Evolutionary conservation across 768 basidiomycete genomes (phyloP), one percentile per base, ranked within the genome.

Genomic region (Leccinum olivaceopallidum): DNA sequence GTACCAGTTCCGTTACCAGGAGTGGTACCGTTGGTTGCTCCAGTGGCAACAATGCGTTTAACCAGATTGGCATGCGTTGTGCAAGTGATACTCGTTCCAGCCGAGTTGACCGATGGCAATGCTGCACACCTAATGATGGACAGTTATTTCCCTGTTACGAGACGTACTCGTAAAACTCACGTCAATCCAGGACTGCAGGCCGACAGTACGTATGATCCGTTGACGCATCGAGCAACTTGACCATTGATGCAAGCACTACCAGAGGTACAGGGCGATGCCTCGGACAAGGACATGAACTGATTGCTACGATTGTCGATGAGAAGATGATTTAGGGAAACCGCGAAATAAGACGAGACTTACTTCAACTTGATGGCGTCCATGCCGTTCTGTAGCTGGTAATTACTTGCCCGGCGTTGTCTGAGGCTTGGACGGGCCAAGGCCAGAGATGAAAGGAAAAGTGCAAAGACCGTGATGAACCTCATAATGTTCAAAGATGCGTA

Each of bases 201-300:
- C 28, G 68, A 30, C 28, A 30, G 55, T 52, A 75, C 69, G 55
- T 76, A 79, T 55, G 68, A 64, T 56, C 83, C 83, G 32, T 69
- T 72, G 16, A 82, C 83, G 66, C 87, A 88, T 61, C 83, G 84
- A 1, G 85, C 85, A 59, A 87, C 82, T 36, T 78, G 62, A 39
- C 71, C 67, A 61, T 75, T 70, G 10, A 85, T 70, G 64, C 86
- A 88, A 8, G 84, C 83, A 42, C 79, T 66, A 16, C 79, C 79
- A 51, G 62, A 74, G 8, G 64, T 68, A 42, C 75, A 76, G 59
- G 80, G 78, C 13, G 79, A 65, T 12, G 74, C 74, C 42, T 65
- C 6, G 6, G 60, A 66, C 56, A 69, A 39, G 1, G 62, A 56
- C 36, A 20, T 9, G 48, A 68, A 73, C 42, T 69, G 60, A 42